These are phyloP conservation scores for Grosmannia clavigera DNA, from an alignment of 2,329 filamentous ascomycete species.

Conservation along the genomic window DNA sequence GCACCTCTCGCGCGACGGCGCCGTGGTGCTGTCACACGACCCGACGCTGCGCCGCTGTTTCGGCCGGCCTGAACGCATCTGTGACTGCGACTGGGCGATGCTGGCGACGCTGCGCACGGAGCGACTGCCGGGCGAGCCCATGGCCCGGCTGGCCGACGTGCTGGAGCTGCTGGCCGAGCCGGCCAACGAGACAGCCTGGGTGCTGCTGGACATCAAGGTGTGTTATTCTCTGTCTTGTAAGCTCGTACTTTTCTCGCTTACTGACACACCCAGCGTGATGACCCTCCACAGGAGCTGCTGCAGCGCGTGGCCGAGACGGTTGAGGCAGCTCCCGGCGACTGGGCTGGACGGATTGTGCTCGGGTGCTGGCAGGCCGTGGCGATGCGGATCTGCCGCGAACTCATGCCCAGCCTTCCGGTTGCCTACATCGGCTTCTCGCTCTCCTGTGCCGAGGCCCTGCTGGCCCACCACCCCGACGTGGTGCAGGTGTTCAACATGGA, in stretches of 20 bases:
- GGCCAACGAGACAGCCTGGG: conserved; percentile 57
- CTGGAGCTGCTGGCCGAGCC: conserved; percentile 57
- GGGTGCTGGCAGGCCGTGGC: conserved; percentile 74
- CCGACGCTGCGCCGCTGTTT: conserved; percentile 68
- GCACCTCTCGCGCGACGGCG: conserved; percentile 68
- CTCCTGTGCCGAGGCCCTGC: conserved; percentile 58
- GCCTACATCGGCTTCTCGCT: conserved; percentile 58
- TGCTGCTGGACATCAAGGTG: conserved; percentile 78
- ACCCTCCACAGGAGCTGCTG: conserved; percentile 60
- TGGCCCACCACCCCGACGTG: conserved; percentile 42
- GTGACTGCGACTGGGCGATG: conserved; percentile 66
- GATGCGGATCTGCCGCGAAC: conserved; percentile 46
- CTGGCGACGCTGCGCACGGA: conserved; percentile 56
- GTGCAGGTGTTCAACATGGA: conserved; percentile 70
- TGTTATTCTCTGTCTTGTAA: too few relatives aligned
- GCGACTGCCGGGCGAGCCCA: conserved; percentile 46
- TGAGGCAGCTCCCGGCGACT: conserved; percentile 41
- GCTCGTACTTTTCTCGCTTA: background rate
- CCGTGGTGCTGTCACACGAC: conserved; percentile 82
- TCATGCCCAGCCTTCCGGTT: conserved; percentile 51
- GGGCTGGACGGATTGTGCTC: conserved; percentile 62
- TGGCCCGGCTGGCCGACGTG: conserved; percentile 66
- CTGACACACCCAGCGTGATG: conserved; percentile 41
- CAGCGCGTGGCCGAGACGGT: conserved; percentile 53
- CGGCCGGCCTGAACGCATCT: conserved; percentile 57